Conservation (phyloP, 768 basidiomycete species). For the Hericium coralloides region DNA sequence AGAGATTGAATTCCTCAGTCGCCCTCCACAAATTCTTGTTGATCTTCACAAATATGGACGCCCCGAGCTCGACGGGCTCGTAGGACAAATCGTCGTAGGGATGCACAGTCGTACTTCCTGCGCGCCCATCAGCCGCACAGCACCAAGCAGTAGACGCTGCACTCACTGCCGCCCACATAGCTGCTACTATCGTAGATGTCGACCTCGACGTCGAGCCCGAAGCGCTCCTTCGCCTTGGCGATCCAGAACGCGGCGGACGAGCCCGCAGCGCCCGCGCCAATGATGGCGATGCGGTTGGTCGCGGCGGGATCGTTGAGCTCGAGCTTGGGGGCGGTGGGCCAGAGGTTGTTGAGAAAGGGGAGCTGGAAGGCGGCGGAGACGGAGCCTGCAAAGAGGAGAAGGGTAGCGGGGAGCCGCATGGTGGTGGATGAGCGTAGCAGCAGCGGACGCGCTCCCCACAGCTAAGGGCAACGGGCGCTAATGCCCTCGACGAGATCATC, state of each 20-base stretch:
- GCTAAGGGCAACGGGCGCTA: no score
- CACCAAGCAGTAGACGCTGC: not conserved
- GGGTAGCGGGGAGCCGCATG: conserved; percentile 13
- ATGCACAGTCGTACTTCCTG: conserved; percentile 72
- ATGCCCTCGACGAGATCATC: no score
- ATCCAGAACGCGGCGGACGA: conserved; percentile 82
- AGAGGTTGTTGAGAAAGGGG: conserved; percentile 38
- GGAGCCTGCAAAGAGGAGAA: conserved; percentile 16
- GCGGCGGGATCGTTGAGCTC: not conserved
- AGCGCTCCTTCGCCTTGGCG: conserved; percentile 64
- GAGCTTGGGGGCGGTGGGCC: not conserved
- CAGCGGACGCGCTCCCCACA: no score
- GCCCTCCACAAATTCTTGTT: conserved; percentile 74
- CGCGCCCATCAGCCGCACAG: not conserved
- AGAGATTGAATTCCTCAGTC: conserved; percentile 70
- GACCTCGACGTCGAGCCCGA: conserved; percentile 60
- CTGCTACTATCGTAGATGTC: conserved; percentile 75
- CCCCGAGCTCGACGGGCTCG: conserved; percentile 73
- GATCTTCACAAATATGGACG: conserved; percentile 72
- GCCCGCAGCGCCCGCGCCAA: conserved; percentile 88
- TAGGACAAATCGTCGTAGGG: conserved; percentile 56
- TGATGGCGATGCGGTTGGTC: conserved; percentile 57
- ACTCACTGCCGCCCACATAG: conserved; percentile 84
- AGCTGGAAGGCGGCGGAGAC: conserved; percentile 27
- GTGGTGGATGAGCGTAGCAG: not conserved